Conservation (phyloP, 352 stramenopile genomes). For the Phytophthora constricta region DNA sequence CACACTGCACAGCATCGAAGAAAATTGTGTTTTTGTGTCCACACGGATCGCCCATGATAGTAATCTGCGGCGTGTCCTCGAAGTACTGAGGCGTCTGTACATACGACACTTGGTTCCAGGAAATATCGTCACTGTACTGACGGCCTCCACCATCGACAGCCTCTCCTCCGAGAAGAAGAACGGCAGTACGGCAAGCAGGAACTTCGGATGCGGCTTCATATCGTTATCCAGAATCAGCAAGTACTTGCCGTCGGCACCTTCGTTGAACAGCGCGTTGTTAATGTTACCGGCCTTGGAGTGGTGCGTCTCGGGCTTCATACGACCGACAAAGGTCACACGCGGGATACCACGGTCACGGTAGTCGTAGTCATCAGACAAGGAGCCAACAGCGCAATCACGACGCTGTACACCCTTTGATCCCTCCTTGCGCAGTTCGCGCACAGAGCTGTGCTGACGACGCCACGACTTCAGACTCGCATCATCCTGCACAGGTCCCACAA, state of each 20-base stretch:
- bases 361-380: slow-evolving; percentile 90
- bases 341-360: slow-evolving; percentile 90
- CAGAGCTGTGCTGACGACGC: slow-evolving; percentile 87
- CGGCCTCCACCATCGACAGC: slow-evolving; percentile 82
- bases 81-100: slow-evolving; percentile 93
- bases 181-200: slow-evolving; percentile 82
- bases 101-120: slow-evolving; percentile 90
- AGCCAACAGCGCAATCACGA: slow-evolving; percentile 87
- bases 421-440: slow-evolving; percentile 85
- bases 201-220: slow-evolving; percentile 92
- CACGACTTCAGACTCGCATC: slow-evolving; percentile 83
- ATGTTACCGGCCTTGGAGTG: slow-evolving; percentile 94
- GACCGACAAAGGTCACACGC: slow-evolving; percentile 86
- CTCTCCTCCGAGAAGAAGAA: slow-evolving; percentile 92
- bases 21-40: slow-evolving; percentile 93
- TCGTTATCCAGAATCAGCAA: slow-evolving; percentile 93
- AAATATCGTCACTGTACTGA: slow-evolving; percentile 91
- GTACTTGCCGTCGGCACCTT: slow-evolving; percentile 90
- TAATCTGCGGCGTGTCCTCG: slow-evolving; percentile 83
- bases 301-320: slow-evolving; percentile 89
- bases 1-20: slow-evolving; percentile 90
- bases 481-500: slow-evolving; percentile 79
- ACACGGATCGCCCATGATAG: slow-evolving; percentile 88
- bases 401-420: slow-evolving; percentile 82
- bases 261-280: slow-evolving; percentile 92